Evolutionary conservation across 2,329 filamentous ascomycete genomes (phyloP).

Genomic region (Monilinia fructigena): DNA sequence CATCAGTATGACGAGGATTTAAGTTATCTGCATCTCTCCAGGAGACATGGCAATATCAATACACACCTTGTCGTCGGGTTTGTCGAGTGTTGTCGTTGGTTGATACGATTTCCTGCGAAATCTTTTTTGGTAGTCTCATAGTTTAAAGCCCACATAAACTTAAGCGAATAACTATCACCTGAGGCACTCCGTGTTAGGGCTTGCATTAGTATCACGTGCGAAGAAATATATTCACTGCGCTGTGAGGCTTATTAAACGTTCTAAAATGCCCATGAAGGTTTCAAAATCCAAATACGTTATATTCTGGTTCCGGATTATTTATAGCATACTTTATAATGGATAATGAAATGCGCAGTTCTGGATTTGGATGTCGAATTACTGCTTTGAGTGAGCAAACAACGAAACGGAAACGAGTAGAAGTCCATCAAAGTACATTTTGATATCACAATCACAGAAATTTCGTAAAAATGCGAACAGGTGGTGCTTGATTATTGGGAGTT

Average conservation of each 20-base stretch:
- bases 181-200: slow-evolving; percentile 22
- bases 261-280: background rate
- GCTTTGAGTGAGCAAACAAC: background rate
- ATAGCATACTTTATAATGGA: background rate
- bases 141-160: slow-evolving; percentile 24
- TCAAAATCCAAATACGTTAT: background rate
- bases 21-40: slow-evolving; percentile 1
- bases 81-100: slow-evolving; percentile 36
- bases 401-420: background rate
- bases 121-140: slow-evolving; percentile 27
- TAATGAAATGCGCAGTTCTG: background rate
- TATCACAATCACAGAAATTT: background rate
- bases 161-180: slow-evolving; percentile 9
- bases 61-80: slow-evolving; percentile 39
- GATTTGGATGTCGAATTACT: background rate
- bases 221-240: background rate
- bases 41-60: slow-evolving; percentile 7
- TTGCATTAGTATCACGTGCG: background rate
- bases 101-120: slow-evolving; percentile 26
- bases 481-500: slow-evolving; percentile 4
- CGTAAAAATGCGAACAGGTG: background rate
- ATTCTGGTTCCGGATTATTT: background rate
- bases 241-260: background rate
- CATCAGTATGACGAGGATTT: slow-evolving; percentile 13
- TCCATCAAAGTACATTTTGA: background rate